A percentile compares a stretch with the other conserved stretches of the same genome.
Conservation (phyloP, 148 eudicot genomes). For the Simmondsia chinensis region DNA sequence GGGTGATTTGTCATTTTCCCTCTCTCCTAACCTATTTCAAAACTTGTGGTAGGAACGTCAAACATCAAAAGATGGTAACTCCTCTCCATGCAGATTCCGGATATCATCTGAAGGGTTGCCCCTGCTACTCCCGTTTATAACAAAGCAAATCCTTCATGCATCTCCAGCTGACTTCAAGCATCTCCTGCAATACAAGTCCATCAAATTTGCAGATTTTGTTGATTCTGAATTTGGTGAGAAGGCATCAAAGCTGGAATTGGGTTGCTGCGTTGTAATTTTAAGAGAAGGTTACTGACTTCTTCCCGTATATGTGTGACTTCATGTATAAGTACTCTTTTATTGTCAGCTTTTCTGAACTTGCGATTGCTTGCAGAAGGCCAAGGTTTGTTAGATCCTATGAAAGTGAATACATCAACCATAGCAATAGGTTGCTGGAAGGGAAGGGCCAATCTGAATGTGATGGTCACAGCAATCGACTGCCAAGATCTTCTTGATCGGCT, state of each 20-base stretch:
- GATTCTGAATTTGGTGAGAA: slow-evolving; percentile 57
- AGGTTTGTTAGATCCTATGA: slow-evolving; percentile 14
- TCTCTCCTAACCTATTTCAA: not conserved
- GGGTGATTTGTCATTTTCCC: not conserved
- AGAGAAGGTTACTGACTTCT: slow-evolving; percentile 47
- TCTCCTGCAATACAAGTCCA: slow-evolving; percentile 68
- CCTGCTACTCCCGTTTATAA: slow-evolving; percentile 72
- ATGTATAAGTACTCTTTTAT: not conserved
- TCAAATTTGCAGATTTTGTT: slow-evolving; percentile 75
- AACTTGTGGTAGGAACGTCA: slow-evolving; percentile 61
- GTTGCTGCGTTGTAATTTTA: slow-evolving; percentile 78
- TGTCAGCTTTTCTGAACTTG: not conserved
- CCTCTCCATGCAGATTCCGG: slow-evolving; percentile 67
- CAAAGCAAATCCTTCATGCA: slow-evolving; percentile 74
- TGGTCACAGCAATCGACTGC: slow-evolving; percentile 88
- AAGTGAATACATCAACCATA: slow-evolving; percentile 42
- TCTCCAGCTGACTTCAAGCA: slow-evolving; percentile 73
- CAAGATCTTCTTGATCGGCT: slow-evolving; percentile 82
- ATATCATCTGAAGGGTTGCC: slow-evolving; percentile 99
- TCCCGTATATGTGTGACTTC: not conserved
- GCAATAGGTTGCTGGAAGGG: slow-evolving; percentile 99
- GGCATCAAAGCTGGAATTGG: slow-evolving; percentile 53
- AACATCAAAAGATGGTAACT: slow-evolving; percentile 68
- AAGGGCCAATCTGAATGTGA: slow-evolving; percentile 56
- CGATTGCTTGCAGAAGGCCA: slow-evolving; percentile 27